Percentiles rank a stretch among this genome's conserved stretches.
Conservation (phyloP, 1,284 basidiomycete genomes). For the Malassezia furfur region DNA sequence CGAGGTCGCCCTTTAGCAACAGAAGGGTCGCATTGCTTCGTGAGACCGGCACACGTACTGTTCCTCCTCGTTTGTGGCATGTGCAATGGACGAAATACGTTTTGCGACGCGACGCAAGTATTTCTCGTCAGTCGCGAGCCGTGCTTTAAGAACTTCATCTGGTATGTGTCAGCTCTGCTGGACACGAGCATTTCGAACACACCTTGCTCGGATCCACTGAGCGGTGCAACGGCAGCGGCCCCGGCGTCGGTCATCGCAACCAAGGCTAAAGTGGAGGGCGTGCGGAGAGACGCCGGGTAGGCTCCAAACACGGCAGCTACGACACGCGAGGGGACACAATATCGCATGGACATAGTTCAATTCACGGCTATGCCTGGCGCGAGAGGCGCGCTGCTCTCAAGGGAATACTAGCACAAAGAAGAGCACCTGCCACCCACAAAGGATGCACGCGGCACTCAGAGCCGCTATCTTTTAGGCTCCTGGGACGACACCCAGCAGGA, state of each 20-base stretch:
- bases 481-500: not conserved
- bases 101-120: conserved; percentile 14
- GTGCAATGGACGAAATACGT: conserved; percentile 5
- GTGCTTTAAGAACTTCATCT: conserved; percentile 13
- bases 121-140: conserved; percentile 16
- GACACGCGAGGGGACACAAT: too few species aligned
- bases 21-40: not conserved
- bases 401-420: conserved; percentile 20
- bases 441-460: conserved; percentile 3
- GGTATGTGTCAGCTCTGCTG: not conserved
- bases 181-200: not conserved
- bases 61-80: not conserved
- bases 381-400: conserved; percentile 14
- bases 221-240: not conserved
- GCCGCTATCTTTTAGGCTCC: conserved; percentile 13
- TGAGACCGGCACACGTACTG: not conserved
- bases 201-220: conserved; percentile 9
- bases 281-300: not conserved
- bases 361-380: conserved; percentile 13
- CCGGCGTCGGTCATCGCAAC: not conserved
- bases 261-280: not conserved
- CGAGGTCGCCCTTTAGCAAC: conserved; percentile 6
- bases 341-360: conserved; percentile 8
- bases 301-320: too few species aligned
- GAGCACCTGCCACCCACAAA: conserved; percentile 4